Base-by-base conservation (phyloP, 2,329 filamentous ascomycete species). In the Nakataea oryzae region DNA sequence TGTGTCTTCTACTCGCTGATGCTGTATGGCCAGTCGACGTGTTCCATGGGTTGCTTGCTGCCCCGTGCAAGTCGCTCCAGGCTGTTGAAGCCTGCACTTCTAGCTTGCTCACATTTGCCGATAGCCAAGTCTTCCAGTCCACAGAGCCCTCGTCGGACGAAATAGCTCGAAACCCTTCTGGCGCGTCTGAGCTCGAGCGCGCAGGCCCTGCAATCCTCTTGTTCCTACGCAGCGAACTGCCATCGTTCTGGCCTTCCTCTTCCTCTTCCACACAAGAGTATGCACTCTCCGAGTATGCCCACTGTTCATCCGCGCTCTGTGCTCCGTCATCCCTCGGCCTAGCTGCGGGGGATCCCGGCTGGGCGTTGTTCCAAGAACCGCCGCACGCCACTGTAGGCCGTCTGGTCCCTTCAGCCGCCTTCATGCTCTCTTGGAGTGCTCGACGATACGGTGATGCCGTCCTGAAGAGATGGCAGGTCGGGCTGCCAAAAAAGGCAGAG, bases 61-160 rank as follows among this genome's bases (percentile, higher is more conserved):
- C 27, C 7, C 30, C 50, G 26, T 32, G 47, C 17, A 8, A 21
- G 5, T 59, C 50, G 54, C 59, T 28, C 13, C 24, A 21, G 21
- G 66, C 47, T 29, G 58, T 21, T n/a, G 62, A 62, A n/a, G 50
- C 24, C 5, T 70, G 67, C 26, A 68, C 68, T 57, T 82, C 79
- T 2, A 81, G 68, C 62, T 78, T 80, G 0, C 78, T 78, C 11
- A 81, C 75, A 55, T 83, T 79, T 2, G 79, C 75, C 11, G 81
- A 81, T 54, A 84, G 75, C 78, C 78, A 81, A 0, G 73, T 77
- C 69, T 83, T 83, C 82, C 81, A 84, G 63, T 83, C 81, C 2
- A 67, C 66, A 0, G 74, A 76, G 47, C 73, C 72, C 24, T 69
- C 66, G 6, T 69, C 66, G 6, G 74, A 74, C 34, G 69, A 72